These are phyloP conservation scores for Amylostereum areolatum DNA, from an alignment of 1,284 basidiomycete genomes.

Conservation along the genomic window DNA sequence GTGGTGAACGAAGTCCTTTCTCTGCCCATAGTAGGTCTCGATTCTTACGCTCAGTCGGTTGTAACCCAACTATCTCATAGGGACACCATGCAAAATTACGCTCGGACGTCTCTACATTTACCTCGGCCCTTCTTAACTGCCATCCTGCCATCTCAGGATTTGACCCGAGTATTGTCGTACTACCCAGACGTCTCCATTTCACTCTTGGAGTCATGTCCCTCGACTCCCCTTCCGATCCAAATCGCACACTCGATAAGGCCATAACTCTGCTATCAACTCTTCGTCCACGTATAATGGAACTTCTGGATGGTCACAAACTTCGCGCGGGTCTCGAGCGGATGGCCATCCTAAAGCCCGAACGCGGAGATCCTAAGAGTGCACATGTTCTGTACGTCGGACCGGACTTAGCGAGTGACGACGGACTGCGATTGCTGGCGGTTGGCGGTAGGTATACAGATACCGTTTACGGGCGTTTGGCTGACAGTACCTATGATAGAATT, in stretches of 20 bases:
- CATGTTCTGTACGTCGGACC: conserved; percentile 58
- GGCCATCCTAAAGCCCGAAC: conserved; percentile 44
- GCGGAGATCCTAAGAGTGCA: conserved; percentile 33
- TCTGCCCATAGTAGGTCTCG: not conserved
- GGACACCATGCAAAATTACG: conserved; percentile 46
- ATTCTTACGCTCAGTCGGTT: not conserved
- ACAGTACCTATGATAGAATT: conserved; percentile 27
- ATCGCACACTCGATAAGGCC: conserved; percentile 1
- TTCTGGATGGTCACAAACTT: conserved; percentile 18
- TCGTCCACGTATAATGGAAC: conserved; percentile 3
- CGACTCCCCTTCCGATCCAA: conserved; percentile 3
- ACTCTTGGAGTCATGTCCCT: conserved; percentile 70
- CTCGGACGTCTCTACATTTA: conserved; percentile 36
- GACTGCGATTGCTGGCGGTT: conserved; percentile 27
- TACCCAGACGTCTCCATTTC: conserved; percentile 58
- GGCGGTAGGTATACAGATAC: conserved; percentile 29
- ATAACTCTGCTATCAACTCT: conserved; percentile 4
- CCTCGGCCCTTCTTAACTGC: conserved; percentile 31
- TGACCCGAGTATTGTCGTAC: conserved; percentile 51
- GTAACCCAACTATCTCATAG: conserved; percentile 23
- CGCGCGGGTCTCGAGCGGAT: conserved; percentile 43
- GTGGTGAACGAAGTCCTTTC: not conserved
- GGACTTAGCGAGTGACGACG: conserved; percentile 19
- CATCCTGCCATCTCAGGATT: conserved; percentile 44
- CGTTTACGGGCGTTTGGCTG: not conserved